Percentiles rank a stretch among this genome's conserved stretches.
Conservation (phyloP, 2,329 filamentous ascomycete species). For the Dactylellina parvicollis region DNA sequence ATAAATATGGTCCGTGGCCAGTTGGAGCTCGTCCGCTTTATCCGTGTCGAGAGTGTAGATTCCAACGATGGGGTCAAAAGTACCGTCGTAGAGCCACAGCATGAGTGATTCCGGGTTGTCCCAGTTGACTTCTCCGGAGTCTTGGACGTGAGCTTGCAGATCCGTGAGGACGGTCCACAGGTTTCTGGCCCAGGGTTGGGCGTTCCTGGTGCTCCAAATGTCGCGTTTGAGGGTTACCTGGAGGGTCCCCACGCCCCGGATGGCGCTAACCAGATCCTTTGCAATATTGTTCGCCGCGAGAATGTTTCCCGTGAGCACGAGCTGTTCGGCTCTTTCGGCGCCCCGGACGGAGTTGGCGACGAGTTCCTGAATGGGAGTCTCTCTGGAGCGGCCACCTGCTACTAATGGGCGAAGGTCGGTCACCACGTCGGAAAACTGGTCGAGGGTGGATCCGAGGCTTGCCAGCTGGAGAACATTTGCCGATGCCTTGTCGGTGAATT, state of each 20-base stretch:
- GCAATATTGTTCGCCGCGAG: background rate
- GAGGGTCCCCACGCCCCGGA: background rate
- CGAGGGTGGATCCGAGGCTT: too few relatives aligned
- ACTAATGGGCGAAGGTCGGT: too few relatives aligned
- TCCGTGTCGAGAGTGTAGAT: constrained; percentile 10
- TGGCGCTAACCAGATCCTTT: background rate
- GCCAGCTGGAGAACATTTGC: too few relatives aligned
- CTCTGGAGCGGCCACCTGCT: too few relatives aligned
- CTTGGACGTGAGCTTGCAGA: background rate
- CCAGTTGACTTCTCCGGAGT: background rate
- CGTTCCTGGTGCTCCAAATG: constrained; percentile 2
- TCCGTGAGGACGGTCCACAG: constrained; percentile 18
- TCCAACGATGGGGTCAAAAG: constrained; percentile 15
- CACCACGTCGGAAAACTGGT: too few relatives aligned
- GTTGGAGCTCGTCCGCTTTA: background rate
- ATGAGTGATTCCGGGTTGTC: background rate
- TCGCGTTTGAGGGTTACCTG: constrained; percentile 1
- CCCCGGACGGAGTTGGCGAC: background rate
- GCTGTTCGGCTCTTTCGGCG: background rate
- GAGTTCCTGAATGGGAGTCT: too few relatives aligned
- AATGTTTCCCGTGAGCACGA: background rate
- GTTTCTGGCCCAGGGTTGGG: constrained; percentile 15
- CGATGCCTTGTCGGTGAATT: too few relatives aligned
- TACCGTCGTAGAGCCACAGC: constrained; percentile 8
- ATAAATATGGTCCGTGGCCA: background rate